Evolutionary conservation across 139 green algal species (phyloP).

Genomic region (Astrephomene gubernaculifera): DNA sequence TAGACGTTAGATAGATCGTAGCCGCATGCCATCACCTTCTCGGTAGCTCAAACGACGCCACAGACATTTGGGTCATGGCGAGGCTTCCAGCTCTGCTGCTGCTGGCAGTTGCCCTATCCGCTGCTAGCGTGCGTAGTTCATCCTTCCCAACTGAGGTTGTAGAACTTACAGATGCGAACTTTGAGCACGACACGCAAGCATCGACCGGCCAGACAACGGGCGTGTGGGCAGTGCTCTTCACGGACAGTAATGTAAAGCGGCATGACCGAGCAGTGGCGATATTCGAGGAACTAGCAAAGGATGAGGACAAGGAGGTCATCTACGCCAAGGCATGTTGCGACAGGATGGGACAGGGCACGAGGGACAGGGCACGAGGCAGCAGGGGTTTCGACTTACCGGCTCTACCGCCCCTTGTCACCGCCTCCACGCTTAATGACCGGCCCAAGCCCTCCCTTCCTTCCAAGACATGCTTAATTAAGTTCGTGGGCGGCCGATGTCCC

Average conservation of each 20-base stretch:
- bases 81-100: neutral
- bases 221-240: constrained; percentile 46
- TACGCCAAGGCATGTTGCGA: constrained; percentile 40
- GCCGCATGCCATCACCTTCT: no score
- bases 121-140: neutral
- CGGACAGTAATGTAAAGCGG: neutral
- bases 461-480: neutral
- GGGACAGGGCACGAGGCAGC: no score
- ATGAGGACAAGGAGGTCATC: constrained; percentile 52
- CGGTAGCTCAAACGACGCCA: no score
- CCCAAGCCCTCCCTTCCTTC: neutral
- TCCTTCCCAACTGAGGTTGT: constrained; percentile 44
- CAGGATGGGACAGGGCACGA: no score
- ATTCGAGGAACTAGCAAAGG: constrained; percentile 35
- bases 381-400: no score
- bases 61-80: no score
- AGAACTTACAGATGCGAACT: constrained; percentile 35
- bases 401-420: neutral
- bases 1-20: no score
- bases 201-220: constrained; percentile 61
- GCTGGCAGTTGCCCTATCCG: neutral
- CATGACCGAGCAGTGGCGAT: neutral
- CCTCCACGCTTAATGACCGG: neutral
- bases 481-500: neutral
- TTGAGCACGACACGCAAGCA: constrained; percentile 66